These are phyloP conservation scores for Epichloe coenophiala DNA, from an alignment of 2,329 filamentous ascomycete genomes.

Conservation along the genomic window DNA sequence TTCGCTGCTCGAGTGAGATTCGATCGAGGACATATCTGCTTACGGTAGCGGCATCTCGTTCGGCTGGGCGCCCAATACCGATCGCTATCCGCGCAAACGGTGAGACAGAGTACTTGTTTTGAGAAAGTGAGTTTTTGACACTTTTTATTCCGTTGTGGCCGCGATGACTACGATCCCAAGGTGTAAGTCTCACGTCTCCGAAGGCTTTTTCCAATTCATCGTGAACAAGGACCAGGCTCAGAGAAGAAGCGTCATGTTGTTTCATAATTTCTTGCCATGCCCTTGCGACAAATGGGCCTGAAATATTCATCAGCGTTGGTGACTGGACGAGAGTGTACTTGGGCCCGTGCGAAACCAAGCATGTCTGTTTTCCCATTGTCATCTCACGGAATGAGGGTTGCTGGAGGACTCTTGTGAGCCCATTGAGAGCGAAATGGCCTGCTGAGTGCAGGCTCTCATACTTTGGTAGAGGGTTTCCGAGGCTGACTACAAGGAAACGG, in stretches of 20 bases:
- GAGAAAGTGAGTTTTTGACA: conserved; percentile 36
- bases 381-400: conserved; percentile 36
- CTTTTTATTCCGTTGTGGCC: conserved; percentile 69
- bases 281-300: conserved; percentile 54
- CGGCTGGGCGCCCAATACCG: conserved; percentile 74
- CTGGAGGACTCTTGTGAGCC: conserved; percentile 32
- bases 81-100: conserved; percentile 54
- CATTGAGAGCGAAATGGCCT: conserved; percentile 63
- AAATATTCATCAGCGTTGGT: conserved; percentile 71
- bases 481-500: conserved; percentile 65
- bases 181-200: conserved; percentile 51
- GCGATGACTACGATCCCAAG: conserved; percentile 48
- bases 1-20: conserved; percentile 41
- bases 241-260: conserved; percentile 18
- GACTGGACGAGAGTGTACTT: conserved; percentile 62
- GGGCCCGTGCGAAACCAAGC: conserved; percentile 31
- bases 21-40: conserved; percentile 63
- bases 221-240: conserved; percentile 63
- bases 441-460: conserved; percentile 73
- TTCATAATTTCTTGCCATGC: conserved; percentile 48
- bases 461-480: conserved; percentile 73
- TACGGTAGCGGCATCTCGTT: conserved; percentile 53
- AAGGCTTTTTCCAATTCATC: conserved; percentile 71
- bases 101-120: conserved; percentile 25
- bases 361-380: conserved; percentile 37